Evolutionary conservation across 352 stramenopile genomes (phyloP).

Genomic region (Phytopythium ostracodes): DNA sequence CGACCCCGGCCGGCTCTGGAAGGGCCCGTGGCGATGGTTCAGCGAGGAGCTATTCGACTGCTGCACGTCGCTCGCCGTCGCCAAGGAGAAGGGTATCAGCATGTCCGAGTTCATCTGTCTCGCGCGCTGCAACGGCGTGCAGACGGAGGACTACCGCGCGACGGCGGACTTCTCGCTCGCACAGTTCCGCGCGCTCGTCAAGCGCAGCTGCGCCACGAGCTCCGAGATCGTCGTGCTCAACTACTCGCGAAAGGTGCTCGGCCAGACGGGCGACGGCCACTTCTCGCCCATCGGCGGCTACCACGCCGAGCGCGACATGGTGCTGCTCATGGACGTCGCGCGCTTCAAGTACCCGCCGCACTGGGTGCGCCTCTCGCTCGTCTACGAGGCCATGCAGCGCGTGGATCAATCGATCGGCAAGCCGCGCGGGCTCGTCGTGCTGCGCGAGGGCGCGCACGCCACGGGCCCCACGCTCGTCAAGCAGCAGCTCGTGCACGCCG

Average conservation of each 20-base stretch:
- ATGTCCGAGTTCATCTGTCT: conserved; percentile 70
- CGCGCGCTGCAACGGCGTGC: conserved; percentile 52
- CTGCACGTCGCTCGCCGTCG: conserved; percentile 64
- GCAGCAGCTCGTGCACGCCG: conserved; percentile 39
- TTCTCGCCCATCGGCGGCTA: conserved; percentile 97
- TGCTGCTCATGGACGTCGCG: conserved; percentile 95
- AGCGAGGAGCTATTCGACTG: conserved; percentile 83
- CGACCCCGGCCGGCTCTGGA: conserved; percentile 73
- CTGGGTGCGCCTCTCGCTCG: conserved; percentile 58
- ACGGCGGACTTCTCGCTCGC: conserved; percentile 48
- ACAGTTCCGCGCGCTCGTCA: conserved; percentile 61
- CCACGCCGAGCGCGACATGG: conserved; percentile 85
- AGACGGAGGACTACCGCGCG: conserved; percentile 29
- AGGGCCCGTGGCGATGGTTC: conserved; percentile 79
- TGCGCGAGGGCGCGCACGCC: conserved; percentile 35
- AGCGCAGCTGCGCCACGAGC: conserved; percentile 61
- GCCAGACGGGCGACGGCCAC: conserved; percentile 95
- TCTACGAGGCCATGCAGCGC: conserved; percentile 49
- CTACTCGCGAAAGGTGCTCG: conserved; percentile 88
- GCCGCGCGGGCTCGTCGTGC: conserved; percentile 33
- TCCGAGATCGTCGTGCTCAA: conserved; percentile 90
- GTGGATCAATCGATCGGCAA: conserved; percentile 45
- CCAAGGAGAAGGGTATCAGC: conserved; percentile 72
- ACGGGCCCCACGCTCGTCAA: conserved; percentile 40
- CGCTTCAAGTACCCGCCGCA: conserved; percentile 95